Evolutionary conservation across 2,329 filamentous ascomycete genomes (phyloP).

Genomic region (Tolypocladium tundrense): DNA sequence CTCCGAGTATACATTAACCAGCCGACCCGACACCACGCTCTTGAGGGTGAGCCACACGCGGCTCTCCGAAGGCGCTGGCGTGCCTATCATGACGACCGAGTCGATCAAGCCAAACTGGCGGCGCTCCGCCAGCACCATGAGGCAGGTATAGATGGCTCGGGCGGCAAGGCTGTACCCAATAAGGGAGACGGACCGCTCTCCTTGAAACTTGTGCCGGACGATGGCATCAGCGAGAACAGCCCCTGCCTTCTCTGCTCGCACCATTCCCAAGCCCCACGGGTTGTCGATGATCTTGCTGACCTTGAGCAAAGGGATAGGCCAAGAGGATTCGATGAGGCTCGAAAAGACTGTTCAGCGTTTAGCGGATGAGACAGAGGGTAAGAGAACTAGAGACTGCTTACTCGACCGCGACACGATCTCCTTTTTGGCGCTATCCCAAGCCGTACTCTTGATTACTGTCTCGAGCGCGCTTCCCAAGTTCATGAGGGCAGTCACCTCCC

Average conservation of each 20-base stretch:
- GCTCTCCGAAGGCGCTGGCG: constrained; percentile 63
- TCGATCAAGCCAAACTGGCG: constrained; percentile 80
- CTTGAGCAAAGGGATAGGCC: constrained; percentile 55
- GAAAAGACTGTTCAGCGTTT: constrained; percentile 34
- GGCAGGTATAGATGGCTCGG: constrained; percentile 73
- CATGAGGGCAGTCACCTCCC: constrained; percentile 68
- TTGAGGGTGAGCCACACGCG: constrained; percentile 69
- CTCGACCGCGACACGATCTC: constrained; percentile 36
- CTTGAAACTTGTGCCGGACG: constrained; percentile 65
- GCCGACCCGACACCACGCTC: constrained; percentile 66
- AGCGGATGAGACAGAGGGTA: constrained; percentile 1
- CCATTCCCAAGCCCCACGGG: constrained; percentile 67
- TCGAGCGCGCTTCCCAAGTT: constrained; percentile 72
- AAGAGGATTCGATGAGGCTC: constrained; percentile 46
- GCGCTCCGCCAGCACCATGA: constrained; percentile 69
- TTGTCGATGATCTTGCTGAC: constrained; percentile 71
- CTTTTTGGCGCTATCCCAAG: constrained; percentile 62
- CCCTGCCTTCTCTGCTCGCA: constrained; percentile 63
- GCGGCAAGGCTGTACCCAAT: constrained; percentile 77
- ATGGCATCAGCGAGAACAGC: constrained; percentile 70
- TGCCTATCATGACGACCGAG: constrained; percentile 74
- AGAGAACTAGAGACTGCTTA: constrained; percentile 18
- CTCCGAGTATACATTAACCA: constrained; percentile 85
- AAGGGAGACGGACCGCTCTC: constrained; percentile 69
- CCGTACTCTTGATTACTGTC: constrained; percentile 65